phyloP scores from a whole-genome alignment of 2,329 filamentous ascomycete genomes.

The Xylaria sp. region DNA sequence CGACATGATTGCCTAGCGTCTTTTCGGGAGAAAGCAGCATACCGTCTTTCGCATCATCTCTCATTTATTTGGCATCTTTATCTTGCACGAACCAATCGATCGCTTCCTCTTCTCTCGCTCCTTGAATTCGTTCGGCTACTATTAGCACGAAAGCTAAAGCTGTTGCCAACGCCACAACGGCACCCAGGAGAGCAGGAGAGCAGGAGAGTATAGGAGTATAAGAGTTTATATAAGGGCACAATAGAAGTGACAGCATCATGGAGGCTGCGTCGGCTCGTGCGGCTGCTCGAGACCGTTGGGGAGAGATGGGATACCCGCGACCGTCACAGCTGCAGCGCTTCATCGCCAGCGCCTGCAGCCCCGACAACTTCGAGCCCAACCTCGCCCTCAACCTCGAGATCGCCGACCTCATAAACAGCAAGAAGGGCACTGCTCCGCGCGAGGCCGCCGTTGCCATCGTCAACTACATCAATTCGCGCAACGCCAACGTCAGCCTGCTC shows the following conservation, averaged over 20 bases:
- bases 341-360: constrained; percentile 95
- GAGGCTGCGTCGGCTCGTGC: constrained; percentile 96
- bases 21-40: background rate
- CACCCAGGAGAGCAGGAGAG: background rate
- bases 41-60: background rate
- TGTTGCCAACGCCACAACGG: background rate
- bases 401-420: constrained; percentile 93
- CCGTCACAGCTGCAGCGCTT: constrained; percentile 92
- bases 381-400: constrained; percentile 97
- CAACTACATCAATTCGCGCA: constrained; percentile 94
- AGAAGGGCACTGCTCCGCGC: constrained; percentile 94
- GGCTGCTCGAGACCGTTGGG: constrained; percentile 94
- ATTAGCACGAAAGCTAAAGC: background rate
- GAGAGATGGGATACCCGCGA: constrained; percentile 79
- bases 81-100: background rate
- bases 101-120: background rate
- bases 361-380: constrained; percentile 98
- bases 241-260: constrained; percentile 67
- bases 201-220: too few relatives aligned
- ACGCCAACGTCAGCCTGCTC: constrained; percentile 91
- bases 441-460: constrained; percentile 95
- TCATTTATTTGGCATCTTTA: background rate
- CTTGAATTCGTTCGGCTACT: background rate
- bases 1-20: constrained; percentile 24
- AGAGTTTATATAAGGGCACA: too few relatives aligned